phyloP scores from a whole-genome alignment of 108 stramenopile species.

The Conticribra weissflogii region DNA sequence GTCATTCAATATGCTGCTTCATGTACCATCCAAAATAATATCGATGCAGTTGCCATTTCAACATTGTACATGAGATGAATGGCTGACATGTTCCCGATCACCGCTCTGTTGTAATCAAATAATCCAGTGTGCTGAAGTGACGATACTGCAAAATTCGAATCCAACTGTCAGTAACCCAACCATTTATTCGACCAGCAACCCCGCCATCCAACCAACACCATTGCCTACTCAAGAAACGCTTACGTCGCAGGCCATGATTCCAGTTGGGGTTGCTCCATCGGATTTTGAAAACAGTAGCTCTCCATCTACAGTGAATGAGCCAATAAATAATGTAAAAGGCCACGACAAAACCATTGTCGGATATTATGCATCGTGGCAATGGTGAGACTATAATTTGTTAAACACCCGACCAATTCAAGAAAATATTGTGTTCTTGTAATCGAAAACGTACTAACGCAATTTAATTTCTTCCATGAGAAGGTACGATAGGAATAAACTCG shows the following conservation, averaged over 20 bases:
- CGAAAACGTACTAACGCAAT: no score
- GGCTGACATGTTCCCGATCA: neutral
- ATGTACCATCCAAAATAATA: conserved; percentile 11
- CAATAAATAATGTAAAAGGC: neutral
- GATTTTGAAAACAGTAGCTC: neutral
- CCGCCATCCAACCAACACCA: neutral
- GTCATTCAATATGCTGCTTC: no score
- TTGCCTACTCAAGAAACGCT: neutral
- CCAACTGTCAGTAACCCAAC: neutral
- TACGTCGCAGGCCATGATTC: conserved; percentile 2
- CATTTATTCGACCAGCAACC: neutral
- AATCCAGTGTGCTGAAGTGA: conserved; percentile 33
- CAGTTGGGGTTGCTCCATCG: conserved; percentile 8
- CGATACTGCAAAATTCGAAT: conserved; percentile 9
- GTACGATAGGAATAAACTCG: conserved; percentile 41
- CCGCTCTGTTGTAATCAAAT: conserved; percentile 1
- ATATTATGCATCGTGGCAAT: conserved; percentile 49
- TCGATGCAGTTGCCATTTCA: no score
- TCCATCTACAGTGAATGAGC: neutral
- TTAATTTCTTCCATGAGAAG: no score
- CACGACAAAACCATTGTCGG: conserved; percentile 51
- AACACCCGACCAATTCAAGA: no score
- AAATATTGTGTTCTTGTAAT: no score
- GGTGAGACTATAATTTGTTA: conserved; percentile 2
- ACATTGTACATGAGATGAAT: no score